Percentiles rank a stretch among this genome's conserved stretches.
Evolutionary conservation across 208 protist species (phyloP).

Genomic region (Wallacemonas sp.): DNA sequence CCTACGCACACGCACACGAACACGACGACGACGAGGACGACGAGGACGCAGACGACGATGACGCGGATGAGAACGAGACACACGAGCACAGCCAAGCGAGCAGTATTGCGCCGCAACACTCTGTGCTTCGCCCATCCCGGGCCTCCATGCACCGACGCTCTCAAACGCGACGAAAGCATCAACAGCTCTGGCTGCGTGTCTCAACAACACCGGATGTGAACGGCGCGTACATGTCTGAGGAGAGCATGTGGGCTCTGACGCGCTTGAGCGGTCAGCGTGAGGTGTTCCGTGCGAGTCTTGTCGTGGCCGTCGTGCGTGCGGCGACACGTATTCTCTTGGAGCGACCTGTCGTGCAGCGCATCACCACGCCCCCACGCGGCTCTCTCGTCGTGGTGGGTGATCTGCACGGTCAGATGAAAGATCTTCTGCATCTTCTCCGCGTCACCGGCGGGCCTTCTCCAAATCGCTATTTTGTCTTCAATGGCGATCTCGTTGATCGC

Average conservation of each 20-base stretch:
- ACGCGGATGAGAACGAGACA: background rate
- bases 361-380: constrained; percentile 46
- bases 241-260: constrained; percentile 40
- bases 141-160: background rate
- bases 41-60: background rate
- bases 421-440: constrained; percentile 67
- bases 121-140: background rate
- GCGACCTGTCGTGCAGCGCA: constrained; percentile 48
- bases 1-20: background rate
- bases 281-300: constrained; percentile 39
- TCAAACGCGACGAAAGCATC: background rate
- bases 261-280: constrained; percentile 30
- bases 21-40: constrained; percentile 6
- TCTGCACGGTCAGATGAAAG: constrained; percentile 89
- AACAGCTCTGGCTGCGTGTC: constrained; percentile 11
- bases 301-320: constrained; percentile 42
- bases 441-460: constrained; percentile 58
- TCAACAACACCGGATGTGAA: constrained; percentile 5
- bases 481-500: constrained; percentile 99
- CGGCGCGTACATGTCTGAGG: constrained; percentile 43
- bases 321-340: constrained; percentile 48
- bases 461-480: constrained; percentile 94
- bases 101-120: no score
- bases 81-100: no score
- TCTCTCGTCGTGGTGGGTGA: constrained; percentile 86